phyloP scores from a whole-genome alignment of 179 eudicot genomes.

The Camellia oleifera region DNA sequence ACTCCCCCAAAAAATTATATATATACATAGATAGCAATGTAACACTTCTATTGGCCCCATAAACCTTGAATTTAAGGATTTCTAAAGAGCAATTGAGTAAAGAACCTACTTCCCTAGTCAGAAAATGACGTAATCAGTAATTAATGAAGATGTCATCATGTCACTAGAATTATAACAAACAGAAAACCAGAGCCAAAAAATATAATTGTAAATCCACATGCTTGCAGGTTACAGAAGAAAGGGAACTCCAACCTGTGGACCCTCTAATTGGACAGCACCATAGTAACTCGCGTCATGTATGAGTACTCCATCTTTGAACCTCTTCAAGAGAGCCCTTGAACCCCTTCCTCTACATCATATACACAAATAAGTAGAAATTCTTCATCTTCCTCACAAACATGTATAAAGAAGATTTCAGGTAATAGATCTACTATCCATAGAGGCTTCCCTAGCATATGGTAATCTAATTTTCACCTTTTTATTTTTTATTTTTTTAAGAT shows the following conservation, averaged over 20 bases:
- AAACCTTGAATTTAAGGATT: not conserved
- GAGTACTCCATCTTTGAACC: constrained; percentile 58
- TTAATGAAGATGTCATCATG: too few relatives aligned
- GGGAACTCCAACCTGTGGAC: constrained; percentile 63
- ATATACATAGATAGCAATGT: not conserved
- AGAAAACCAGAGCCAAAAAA: not conserved
- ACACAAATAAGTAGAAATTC: constrained; percentile 2
- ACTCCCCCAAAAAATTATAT: not conserved
- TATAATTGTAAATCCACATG: not conserved
- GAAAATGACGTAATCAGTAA: not conserved
- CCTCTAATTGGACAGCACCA: constrained; percentile 67
- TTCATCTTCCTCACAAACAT: not conserved
- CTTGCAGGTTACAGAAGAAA: constrained; percentile 11
- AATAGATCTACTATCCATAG: not conserved
- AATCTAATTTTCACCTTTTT: not conserved
- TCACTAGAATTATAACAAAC: not conserved
- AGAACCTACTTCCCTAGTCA: not conserved
- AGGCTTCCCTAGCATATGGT: not conserved
- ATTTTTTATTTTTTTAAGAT: not conserved
- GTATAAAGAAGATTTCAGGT: not conserved
- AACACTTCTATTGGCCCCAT: not conserved
- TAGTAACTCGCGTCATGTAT: constrained; percentile 84
- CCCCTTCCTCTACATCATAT: constrained; percentile 67
- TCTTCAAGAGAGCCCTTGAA: constrained; percentile 81
- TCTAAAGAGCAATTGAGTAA: not conserved